Percentiles rank a stretch among this genome's conserved stretches.
Evolutionary conservation across 2,329 filamentous ascomycete genomes (phyloP).

Genomic region (Fusarium tjaetaba): DNA sequence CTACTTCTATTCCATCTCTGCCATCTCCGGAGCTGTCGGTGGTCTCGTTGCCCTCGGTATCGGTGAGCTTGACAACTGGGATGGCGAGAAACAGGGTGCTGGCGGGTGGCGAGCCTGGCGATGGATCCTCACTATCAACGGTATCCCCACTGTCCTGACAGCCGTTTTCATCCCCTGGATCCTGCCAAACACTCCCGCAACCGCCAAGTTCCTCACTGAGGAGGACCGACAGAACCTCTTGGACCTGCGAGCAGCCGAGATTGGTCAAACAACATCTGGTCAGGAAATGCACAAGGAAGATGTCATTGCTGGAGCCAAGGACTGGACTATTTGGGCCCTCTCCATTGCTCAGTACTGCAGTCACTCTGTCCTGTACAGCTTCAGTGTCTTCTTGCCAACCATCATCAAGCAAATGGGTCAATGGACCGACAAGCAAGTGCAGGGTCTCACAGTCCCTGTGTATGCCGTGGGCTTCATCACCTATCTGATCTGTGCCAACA

Average conservation of each 20-base stretch:
- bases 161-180: constrained; percentile 65
- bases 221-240: constrained; percentile 59
- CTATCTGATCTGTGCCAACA: constrained; percentile 66
- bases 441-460: constrained; percentile 75
- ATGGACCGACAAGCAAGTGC: constrained; percentile 66
- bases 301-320: constrained; percentile 47
- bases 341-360: constrained; percentile 68
- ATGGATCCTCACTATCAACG: constrained; percentile 71
- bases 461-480: constrained; percentile 71
- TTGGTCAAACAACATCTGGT: constrained; percentile 41
- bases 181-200: constrained; percentile 68
- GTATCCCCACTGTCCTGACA: constrained; percentile 57
- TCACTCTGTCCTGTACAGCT: constrained; percentile 75
- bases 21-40: constrained; percentile 70
- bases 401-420: constrained; percentile 71
- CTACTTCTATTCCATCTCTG: constrained; percentile 69
- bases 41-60: constrained; percentile 73
- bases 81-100: constrained; percentile 58
- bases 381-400: constrained; percentile 73
- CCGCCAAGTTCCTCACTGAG: constrained; percentile 51
- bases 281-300: constrained; percentile 44
- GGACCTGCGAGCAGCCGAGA: constrained; percentile 59
- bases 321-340: constrained; percentile 73
- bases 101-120: constrained; percentile 69
- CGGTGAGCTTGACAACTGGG: constrained; percentile 39